Evolutionary conservation across 164 flowering plant genomes (phyloP).

Genomic region (Aristolochia californica): DNA sequence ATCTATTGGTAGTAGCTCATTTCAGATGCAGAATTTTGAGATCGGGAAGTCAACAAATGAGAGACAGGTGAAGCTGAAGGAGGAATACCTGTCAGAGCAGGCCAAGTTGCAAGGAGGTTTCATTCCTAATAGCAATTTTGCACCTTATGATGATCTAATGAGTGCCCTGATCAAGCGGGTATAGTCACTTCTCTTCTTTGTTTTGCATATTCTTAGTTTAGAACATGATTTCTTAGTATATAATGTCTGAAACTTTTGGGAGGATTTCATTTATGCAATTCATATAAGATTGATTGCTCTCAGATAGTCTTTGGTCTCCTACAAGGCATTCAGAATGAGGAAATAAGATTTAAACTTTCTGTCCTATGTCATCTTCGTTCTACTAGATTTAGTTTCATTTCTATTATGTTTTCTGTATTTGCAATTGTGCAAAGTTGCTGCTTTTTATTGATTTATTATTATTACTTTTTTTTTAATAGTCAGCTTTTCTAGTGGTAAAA

Average conservation of each 20-base stretch:
- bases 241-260: too few species aligned
- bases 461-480: too few species aligned
- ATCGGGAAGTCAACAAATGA: slow-evolving; percentile 19
- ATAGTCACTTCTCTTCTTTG: neutral
- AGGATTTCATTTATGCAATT: too few species aligned
- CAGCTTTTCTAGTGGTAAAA: too few species aligned
- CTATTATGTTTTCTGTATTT: too few species aligned
- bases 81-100: slow-evolving; percentile 21
- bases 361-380: too few species aligned
- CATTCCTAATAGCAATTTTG: slow-evolving; percentile 16
- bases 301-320: neutral
- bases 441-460: too few species aligned
- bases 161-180: slow-evolving; percentile 30
- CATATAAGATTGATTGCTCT: neutral
- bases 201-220: neutral
- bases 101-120: slow-evolving; percentile 25
- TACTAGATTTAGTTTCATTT: too few species aligned
- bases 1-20: slow-evolving; percentile 20
- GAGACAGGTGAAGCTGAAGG: slow-evolving; percentile 20
- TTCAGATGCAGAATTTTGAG: slow-evolving; percentile 19
- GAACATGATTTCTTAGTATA: neutral
- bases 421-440: too few species aligned
- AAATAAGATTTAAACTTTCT: too few species aligned
- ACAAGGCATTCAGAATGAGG: too few species aligned
- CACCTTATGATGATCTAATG: slow-evolving; percentile 53